These are phyloP conservation scores for Amphichorda felina DNA, from an alignment of 2,329 filamentous ascomycete species.

Conservation along the genomic window DNA sequence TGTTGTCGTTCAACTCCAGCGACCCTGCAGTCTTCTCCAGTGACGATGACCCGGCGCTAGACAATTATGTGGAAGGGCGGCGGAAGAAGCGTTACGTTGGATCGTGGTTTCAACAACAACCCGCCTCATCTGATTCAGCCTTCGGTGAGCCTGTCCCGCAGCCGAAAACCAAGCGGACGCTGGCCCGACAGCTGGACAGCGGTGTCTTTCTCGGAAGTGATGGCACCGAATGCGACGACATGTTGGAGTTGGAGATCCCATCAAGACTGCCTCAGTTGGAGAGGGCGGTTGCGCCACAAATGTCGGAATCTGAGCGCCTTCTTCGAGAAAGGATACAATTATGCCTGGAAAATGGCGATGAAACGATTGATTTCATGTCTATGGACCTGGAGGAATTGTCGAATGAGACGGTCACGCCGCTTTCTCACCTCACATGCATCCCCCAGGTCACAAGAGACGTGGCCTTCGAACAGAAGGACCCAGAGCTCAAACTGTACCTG, in stretches of 20 bases:
- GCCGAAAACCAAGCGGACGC: slow-evolving; percentile 33
- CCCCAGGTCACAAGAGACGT: slow-evolving; percentile 43
- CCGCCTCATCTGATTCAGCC: slow-evolving; percentile 34
- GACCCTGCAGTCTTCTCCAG: slow-evolving; percentile 62
- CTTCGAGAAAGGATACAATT: slow-evolving; percentile 33
- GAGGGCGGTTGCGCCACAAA: slow-evolving; percentile 11
- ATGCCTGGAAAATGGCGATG: slow-evolving; percentile 46
- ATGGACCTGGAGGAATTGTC: slow-evolving; percentile 40
- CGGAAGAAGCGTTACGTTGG: slow-evolving; percentile 54
- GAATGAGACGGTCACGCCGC: slow-evolving; percentile 42
- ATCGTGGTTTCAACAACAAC: slow-evolving; percentile 54
- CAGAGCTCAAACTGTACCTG: slow-evolving; percentile 49
- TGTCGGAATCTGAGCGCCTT: slow-evolving; percentile 27
- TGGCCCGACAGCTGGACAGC: slow-evolving; percentile 53
- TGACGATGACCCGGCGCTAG: slow-evolving; percentile 56
- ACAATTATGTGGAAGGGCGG: slow-evolving; percentile 47
- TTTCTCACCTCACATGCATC: slow-evolving; percentile 42
- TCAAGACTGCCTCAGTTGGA: slow-evolving; percentile 26
- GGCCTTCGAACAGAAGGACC: slow-evolving; percentile 46
- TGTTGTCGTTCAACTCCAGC: slow-evolving; percentile 43
- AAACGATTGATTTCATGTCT: slow-evolving; percentile 50
- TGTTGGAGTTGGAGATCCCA: slow-evolving; percentile 1
- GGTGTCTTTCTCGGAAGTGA: slow-evolving; percentile 60
- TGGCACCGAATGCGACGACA: slow-evolving; percentile 29
- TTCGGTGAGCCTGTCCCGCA: slow-evolving; percentile 22